Evolutionary conservation across 441 rosid species (phyloP).

Genomic region (Macaranga tanarius): DNA sequence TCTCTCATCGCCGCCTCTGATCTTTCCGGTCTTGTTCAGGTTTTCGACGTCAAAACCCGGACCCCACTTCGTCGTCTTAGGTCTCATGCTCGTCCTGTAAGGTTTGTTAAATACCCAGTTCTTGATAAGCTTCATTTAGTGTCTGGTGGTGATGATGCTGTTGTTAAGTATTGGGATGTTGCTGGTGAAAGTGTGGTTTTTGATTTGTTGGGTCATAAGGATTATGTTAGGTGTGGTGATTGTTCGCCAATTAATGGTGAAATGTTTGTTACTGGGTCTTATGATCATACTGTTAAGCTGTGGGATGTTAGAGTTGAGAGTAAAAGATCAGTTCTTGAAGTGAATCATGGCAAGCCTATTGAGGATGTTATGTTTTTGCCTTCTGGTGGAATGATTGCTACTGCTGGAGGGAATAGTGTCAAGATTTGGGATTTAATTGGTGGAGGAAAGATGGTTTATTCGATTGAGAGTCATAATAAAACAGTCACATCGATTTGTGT

Average conservation of each 20-base stretch:
- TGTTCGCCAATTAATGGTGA: conserved; percentile 69
- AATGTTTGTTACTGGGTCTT: conserved; percentile 79
- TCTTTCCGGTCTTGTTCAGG: conserved; percentile 71
- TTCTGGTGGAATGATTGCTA: conserved; percentile 80
- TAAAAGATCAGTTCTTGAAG: conserved; percentile 52
- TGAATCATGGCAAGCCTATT: conserved; percentile 77
- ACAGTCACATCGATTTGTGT: conserved; percentile 77
- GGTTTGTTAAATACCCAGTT: conserved; percentile 72
- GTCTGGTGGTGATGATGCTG: conserved; percentile 84
- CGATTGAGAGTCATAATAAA: conserved; percentile 92
- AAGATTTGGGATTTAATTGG: conserved; percentile 90
- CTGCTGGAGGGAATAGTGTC: conserved; percentile 77
- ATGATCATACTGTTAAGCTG: conserved; percentile 82
- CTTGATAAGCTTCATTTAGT: conserved; percentile 82
- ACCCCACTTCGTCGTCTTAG: conserved; percentile 74
- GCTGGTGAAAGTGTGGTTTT: conserved; percentile 58
- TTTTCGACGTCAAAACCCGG: conserved; percentile 68
- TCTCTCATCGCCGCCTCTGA: conserved; percentile 80
- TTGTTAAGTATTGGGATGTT: conserved; percentile 95
- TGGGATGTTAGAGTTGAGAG: conserved; percentile 82
- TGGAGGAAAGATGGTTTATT: conserved; percentile 76
- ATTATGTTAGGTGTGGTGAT: conserved; percentile 85
- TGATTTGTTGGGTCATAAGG: conserved; percentile 77
- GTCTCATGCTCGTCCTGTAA: conserved; percentile 72
- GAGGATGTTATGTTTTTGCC: conserved; percentile 90